Evolutionary conservation across 179 eudicot genomes (phyloP).

Genomic region (Dionaea muscipula): DNA sequence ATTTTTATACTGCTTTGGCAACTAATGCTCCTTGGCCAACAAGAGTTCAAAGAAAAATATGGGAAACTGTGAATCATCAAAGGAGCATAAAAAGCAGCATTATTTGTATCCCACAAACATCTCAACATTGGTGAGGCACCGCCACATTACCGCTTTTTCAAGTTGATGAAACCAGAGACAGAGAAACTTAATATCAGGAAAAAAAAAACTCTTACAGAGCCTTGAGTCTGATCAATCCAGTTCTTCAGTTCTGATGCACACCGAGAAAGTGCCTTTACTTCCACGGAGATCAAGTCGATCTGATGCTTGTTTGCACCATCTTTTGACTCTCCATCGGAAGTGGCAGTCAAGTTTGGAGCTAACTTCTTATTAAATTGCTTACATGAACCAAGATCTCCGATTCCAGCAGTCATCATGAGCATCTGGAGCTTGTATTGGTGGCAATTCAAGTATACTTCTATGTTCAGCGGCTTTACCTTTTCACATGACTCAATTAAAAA

Average conservation of each 20-base stretch:
- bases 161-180: not conserved
- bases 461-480: conserved; percentile 40
- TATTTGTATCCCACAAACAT: too few relatives aligned
- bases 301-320: conserved; percentile 34
- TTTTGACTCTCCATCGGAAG: conserved; percentile 35
- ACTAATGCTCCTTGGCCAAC: too few relatives aligned
- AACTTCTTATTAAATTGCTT: conserved; percentile 20
- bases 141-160: not conserved
- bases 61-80: too few relatives aligned
- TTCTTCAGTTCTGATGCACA: conserved; percentile 60
- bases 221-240: conserved; percentile 30
- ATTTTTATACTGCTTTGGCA: too few relatives aligned
- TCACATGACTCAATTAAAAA: conserved; percentile 64
- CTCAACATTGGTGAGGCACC: too few relatives aligned
- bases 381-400: conserved; percentile 37
- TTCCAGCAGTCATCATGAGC: conserved; percentile 64
- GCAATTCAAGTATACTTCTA: conserved; percentile 55
- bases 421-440: conserved; percentile 70
- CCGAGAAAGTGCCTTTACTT: conserved; percentile 77
- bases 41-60: too few relatives aligned
- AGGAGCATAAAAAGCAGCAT: too few relatives aligned
- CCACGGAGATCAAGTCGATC: conserved; percentile 48
- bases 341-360: conserved; percentile 20
- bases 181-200: not conserved
- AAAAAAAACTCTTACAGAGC: conserved; percentile 37